Evolutionary conservation across 345 rosid genomes (phyloP), one percentile per base, ranked within the genome.

Genomic region (Populus alba): DNA sequence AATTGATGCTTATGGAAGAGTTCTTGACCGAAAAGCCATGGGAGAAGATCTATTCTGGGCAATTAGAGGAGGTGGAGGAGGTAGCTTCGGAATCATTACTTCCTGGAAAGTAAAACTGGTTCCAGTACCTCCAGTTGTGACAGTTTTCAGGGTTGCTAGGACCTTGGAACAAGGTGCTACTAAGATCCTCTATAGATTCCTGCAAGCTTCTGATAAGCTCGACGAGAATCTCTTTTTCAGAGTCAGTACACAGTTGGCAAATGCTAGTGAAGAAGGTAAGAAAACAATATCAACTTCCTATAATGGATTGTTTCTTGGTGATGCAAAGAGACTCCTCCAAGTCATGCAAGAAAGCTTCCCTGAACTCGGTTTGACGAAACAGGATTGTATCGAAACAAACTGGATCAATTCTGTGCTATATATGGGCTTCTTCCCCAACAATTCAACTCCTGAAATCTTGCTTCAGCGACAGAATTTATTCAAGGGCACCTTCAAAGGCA

Each of bases 31-130:
- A 41, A 49, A n/a, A 75, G 13, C 20, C 71, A 92, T 89, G 93
- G 93, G 97, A 0, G 91, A 92, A 71, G 95, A 92, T 51, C 81
- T 79, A 3, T 92, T 91, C 75, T 90, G 95, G 95, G 97, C 95
- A 0, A 89, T 92, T 17, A 62, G 90, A 75, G 97, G 97, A 18
- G 97, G 95, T 1, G 97, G 86, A 20, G 95, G 95, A 37, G 93
- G 83, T 9, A 89, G 90, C 79, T 92, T 92, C 27, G 97, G 97
- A 1, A 25, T 92, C 6, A 87, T 92, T 2, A 81, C 89, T 18
- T 72, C 83, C 1, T 92, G 94, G 94, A 91, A 92, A 73, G 68
- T 92, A 41, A 88, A 84, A 63, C 77, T 92, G 37, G 95, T 92
- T 76, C 90, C 88, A 8, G 94, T 92, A 33, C 97, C 95, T 7